phyloP scores from a whole-genome alignment of 139 green algal genomes.

The Spirogloea muscicola region DNA sequence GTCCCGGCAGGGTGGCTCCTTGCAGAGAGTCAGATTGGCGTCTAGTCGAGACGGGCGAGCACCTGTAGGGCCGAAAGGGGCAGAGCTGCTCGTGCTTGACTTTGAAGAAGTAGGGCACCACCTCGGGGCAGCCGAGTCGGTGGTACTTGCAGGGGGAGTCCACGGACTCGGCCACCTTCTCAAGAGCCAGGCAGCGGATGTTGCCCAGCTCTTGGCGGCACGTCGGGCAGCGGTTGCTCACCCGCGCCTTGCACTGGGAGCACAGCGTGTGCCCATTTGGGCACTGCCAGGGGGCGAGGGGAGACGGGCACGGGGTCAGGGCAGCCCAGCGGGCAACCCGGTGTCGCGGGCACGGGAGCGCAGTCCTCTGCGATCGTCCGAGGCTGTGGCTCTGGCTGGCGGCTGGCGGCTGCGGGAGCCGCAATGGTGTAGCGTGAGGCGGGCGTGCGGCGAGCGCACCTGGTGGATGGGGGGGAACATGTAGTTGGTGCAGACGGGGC shows the following conservation, averaged over 20 bases:
- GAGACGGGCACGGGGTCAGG: too few species aligned
- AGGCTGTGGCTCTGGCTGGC: too few species aligned
- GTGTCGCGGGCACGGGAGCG: too few species aligned
- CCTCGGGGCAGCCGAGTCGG: slow-evolving; percentile 11
- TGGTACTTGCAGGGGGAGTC: slow-evolving; percentile 30
- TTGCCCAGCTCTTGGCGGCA: slow-evolving; percentile 37
- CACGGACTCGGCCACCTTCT: slow-evolving; percentile 41
- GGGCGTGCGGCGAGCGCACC: too few species aligned
- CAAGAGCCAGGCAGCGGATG: slow-evolving; percentile 40
- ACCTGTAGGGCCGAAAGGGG: slow-evolving; percentile 34
- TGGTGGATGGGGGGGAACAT: slow-evolving; percentile 50
- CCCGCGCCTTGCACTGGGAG: slow-evolving; percentile 31
- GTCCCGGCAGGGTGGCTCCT: too few species aligned
- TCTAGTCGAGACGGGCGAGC: too few species aligned
- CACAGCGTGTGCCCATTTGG: slow-evolving; percentile 43
- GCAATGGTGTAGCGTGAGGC: too few species aligned
- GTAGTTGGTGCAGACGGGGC: slow-evolving; percentile 40
- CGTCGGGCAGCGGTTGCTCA: slow-evolving; percentile 40
- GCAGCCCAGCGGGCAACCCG: too few species aligned
- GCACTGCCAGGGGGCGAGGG: too few species aligned
- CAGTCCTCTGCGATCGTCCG: too few species aligned
- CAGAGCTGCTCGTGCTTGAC: slow-evolving; percentile 37
- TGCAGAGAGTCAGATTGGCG: too few species aligned
- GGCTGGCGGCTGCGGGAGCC: too few species aligned
- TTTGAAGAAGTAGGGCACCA: slow-evolving; percentile 34